Conservation (phyloP, 1,139 yeast species). For the Pichia sp. region DNA sequence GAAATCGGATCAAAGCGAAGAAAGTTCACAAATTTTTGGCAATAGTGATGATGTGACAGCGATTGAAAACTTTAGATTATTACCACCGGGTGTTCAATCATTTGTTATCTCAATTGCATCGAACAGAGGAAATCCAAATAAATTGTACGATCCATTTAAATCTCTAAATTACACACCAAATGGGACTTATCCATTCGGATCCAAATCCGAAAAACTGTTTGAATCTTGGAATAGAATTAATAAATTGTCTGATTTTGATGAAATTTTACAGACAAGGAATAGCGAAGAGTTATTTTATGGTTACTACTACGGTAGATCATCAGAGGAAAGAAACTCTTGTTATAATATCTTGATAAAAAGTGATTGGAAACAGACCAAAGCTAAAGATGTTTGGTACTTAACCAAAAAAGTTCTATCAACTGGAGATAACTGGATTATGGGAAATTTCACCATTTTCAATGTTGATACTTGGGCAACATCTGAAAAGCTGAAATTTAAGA, state of each 20-base stretch:
- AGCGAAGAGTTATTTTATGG: slow-evolving; percentile 51
- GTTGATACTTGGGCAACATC: slow-evolving; percentile 31
- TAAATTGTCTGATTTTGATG: slow-evolving; percentile 26
- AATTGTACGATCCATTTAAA: slow-evolving; percentile 14
- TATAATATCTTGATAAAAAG: slow-evolving; percentile 25
- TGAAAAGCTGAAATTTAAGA: slow-evolving; percentile 21
- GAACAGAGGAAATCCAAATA: slow-evolving; percentile 27
- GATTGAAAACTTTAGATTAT: slow-evolving; percentile 29
- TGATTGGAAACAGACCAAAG: slow-evolving; percentile 26
- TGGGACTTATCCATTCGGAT: slow-evolving; percentile 22
- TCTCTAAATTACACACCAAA: slow-evolving; percentile 29
- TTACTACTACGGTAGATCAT: slow-evolving; percentile 48
- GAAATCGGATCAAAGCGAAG: neutral
- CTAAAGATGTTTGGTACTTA: slow-evolving; percentile 31
- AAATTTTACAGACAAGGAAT: slow-evolving; percentile 27
- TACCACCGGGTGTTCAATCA: slow-evolving; percentile 72
- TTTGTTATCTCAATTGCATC: slow-evolving; percentile 45
- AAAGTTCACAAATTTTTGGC: neutral
- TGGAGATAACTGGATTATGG: slow-evolving; percentile 31
- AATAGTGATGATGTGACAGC: slow-evolving; percentile 1
- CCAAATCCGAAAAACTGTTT: slow-evolving; percentile 27
- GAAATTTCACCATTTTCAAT: slow-evolving; percentile 34
- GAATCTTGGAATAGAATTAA: slow-evolving; percentile 43
- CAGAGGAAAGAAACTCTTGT: slow-evolving; percentile 34
- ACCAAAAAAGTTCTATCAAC: slow-evolving; percentile 29